Base-by-base conservation (phyloP, 495 filamentous ascomycete species). In the Podospora conica region DNA sequence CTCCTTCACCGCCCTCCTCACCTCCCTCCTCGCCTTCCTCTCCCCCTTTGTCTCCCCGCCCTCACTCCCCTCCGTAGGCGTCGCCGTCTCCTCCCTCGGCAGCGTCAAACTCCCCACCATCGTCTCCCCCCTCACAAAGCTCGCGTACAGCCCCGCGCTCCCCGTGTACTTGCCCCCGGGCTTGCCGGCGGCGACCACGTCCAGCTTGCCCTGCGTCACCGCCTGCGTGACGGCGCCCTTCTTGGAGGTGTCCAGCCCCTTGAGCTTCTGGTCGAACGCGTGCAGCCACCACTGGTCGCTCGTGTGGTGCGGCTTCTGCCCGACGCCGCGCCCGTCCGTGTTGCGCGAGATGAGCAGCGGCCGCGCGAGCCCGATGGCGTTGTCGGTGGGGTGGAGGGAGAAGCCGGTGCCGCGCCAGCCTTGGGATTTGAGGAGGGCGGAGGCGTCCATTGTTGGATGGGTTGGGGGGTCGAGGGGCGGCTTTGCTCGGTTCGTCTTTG, bases 331-430 rank as follows among this genome's bases (percentile, higher is more conserved):
- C 63, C 85, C 87, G 76, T 91, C 87, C 31, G 83, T 75, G 75
- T 90, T 91, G 61, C 85, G 86, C 18, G 85, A 82, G 27, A 92
- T 81, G 54, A 90, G 83, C 25, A 94, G 77, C 9, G 90, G 90
- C 64, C 83, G 84, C 12, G 84, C 82, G 9, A 94, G 83, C 27
- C 90, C 90, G 31, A 84, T 87, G 25, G 80, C 79, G 71, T 85
- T 83, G 79, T 79, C 76, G 57, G 86, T 86, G 11, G 88, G 83
- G 73, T 92, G 88, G 10, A 94, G 83, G 0, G 90, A 85, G 76
- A 90, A 86, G 69, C 91, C 91, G 27, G 84, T 82, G 67, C 91
- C 91, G 66, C 85, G 85, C 91, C 91, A 94, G 69, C 91, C 91
- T 79, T 91, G 88, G 71, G 84, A 83, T 66, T 86, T 85, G 66